These are phyloP conservation scores for Rhodamnia rubescens DNA, from an alignment of 345 rosid genomes.

Conservation along the genomic window DNA sequence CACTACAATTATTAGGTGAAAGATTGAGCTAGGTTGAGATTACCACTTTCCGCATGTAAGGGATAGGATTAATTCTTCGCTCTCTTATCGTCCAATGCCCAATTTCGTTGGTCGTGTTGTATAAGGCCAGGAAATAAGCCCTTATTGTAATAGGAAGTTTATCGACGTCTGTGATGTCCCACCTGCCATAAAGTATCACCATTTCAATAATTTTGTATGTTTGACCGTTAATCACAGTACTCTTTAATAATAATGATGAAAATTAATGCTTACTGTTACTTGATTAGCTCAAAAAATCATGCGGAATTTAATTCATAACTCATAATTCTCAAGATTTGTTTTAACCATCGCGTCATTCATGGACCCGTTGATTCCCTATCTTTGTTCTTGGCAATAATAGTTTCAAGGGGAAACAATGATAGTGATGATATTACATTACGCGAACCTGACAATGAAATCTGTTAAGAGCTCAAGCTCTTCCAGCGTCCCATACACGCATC, in stretches of 20 bases:
- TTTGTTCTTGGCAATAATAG: not conserved
- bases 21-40: not conserved
- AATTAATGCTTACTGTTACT: not conserved
- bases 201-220: not conserved
- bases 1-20: not conserved
- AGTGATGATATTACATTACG: too few species aligned
- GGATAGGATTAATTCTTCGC: conserved; percentile 1
- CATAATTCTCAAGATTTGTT: not conserved
- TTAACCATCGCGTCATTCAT: not conserved
- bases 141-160: not conserved
- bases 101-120: conserved; percentile 2
- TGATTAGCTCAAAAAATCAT: not conserved
- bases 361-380: not conserved
- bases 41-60: conserved; percentile 3
- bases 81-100: not conserved
- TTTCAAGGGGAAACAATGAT: not conserved
- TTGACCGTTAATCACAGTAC: not conserved
- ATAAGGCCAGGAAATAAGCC: not conserved
- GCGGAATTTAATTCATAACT: too few species aligned
- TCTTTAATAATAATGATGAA: too few species aligned
- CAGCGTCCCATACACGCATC: not conserved
- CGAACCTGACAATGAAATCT: not conserved
- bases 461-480: conserved; percentile 7
- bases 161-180: not conserved
- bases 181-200: not conserved